Evolutionary conservation across 2,329 filamentous ascomycete genomes (phyloP), one percentile per base, ranked within the genome.

Genomic region (Emericellopsis cladophorae): DNA sequence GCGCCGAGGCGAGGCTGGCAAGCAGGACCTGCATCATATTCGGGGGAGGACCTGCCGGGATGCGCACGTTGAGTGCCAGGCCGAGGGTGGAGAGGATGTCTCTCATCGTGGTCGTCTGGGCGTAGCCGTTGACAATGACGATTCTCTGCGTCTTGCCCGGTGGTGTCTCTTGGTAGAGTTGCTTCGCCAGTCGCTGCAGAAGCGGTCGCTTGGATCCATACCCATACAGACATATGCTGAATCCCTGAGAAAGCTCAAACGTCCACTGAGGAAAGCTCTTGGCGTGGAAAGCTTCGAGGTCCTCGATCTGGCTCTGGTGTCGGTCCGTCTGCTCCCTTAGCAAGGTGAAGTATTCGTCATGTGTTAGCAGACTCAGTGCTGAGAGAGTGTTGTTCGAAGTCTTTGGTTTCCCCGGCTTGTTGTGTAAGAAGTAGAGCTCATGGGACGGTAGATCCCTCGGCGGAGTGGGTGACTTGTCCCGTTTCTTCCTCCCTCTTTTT

Each of bases 381-480:
- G 81, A 72, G 5, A 96, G 68, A 0, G 79, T 94, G 48, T 92
- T 92, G 55, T 85, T 83, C 2, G 89, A 95, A 0, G 90, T 95
- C 60, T 89, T 89, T 36, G 77, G 70, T 4, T 79, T 74, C 2
- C 86, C 88, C 0, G 85, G 79, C 37, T 86, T 81, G 56, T 94
- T 95, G 54, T 96, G 86, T 54, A 82, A 85, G 59, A 98, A 96
- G 65, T 93, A 98, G 49, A 84, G 76, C 58, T 96, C 92, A 54
- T 95, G 86, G 0, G 89, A 72, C 5, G 89, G 84, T 2, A 96
- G 71, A 51, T 95, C 76, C 40, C 78, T 74, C 15, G 90, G 86
- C 4, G 87, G 87, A 5, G 84, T 88, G 1, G 84, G 84, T 7
- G 84, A 86, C 42, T 76, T 77, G 21, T 52, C 54, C 24, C 45